These are phyloP conservation scores for Orbilia javanica DNA, from an alignment of 2,329 filamentous ascomycete genomes.

Conservation along the genomic window DNA sequence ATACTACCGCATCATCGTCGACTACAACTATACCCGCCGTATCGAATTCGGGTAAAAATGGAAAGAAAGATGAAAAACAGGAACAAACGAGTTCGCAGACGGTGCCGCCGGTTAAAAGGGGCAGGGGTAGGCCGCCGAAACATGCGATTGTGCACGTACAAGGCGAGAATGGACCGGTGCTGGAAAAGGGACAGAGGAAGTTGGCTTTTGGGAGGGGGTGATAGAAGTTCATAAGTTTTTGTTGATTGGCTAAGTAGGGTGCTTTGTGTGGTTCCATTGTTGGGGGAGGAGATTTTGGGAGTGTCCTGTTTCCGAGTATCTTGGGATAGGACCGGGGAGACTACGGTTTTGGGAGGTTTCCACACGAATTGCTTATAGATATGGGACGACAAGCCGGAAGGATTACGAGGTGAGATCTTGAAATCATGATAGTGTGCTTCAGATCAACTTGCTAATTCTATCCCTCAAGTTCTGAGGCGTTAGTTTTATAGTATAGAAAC, in stretches of 20 bases:
- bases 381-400: too few species aligned
- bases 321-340: too few species aligned
- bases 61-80: conserved; percentile 63
- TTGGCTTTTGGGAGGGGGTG: conserved; percentile 70
- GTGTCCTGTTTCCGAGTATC: too few species aligned
- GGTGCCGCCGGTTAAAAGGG: conserved; percentile 58
- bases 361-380: too few species aligned
- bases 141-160: conserved; percentile 59
- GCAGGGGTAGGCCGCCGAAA: conserved; percentile 45
- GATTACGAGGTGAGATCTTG: too few species aligned
- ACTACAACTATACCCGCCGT: conserved; percentile 59
- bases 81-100: conserved; percentile 53
- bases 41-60: conserved; percentile 62
- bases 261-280: neutral
- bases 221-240: neutral
- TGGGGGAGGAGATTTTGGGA: too few species aligned
- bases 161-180: conserved; percentile 61
- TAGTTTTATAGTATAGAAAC: too few species aligned
- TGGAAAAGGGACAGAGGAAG: conserved; percentile 73
- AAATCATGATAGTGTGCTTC: too few species aligned
- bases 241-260: neutral
- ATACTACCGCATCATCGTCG: conserved; percentile 3
- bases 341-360: neutral
- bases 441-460: too few species aligned
- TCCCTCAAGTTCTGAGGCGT: too few species aligned